Percentiles rank a stretch among this genome's conserved stretches.
Conservation (phyloP, 2,329 filamentous ascomycete genomes). For the Tolypocladium guangdongense region DNA sequence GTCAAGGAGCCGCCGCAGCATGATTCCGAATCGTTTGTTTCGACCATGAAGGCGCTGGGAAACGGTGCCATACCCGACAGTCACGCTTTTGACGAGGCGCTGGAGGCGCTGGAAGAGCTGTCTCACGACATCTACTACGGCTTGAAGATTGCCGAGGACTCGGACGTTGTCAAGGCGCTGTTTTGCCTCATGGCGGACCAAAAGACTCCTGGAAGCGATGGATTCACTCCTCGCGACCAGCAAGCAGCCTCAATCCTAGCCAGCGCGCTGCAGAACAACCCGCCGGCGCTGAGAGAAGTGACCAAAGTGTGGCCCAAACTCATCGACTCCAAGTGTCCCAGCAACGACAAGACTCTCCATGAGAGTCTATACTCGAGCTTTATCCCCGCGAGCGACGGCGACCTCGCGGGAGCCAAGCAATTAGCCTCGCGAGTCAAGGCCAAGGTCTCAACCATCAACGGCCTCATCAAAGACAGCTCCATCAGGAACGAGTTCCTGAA, state of each 20-base stretch:
- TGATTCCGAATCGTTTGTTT: constrained; percentile 18
- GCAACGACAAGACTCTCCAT: constrained; percentile 17
- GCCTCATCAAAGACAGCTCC: constrained; percentile 40
- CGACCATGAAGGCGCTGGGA: constrained; percentile 39
- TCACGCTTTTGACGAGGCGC: constrained; percentile 33
- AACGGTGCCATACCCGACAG: constrained; percentile 21
- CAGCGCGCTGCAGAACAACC: constrained; percentile 53
- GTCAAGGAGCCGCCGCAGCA: constrained; percentile 40
- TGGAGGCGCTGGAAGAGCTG: constrained; percentile 50
- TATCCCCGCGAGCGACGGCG: constrained; percentile 16
- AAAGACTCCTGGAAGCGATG: constrained; percentile 13
- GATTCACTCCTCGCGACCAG: constrained; percentile 29
- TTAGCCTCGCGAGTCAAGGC: constrained; percentile 21
- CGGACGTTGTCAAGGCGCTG: constrained; percentile 40
- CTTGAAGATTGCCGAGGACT: constrained; percentile 47
- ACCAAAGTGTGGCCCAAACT: constrained; percentile 34
- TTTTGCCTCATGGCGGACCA: constrained; percentile 40
- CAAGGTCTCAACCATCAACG: constrained; percentile 40
- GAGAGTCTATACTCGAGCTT: constrained; percentile 30
- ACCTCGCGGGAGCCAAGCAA: constrained; percentile 11
- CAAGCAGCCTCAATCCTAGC: constrained; percentile 47
- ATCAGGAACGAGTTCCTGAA: constrained; percentile 47
- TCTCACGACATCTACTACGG: constrained; percentile 63
- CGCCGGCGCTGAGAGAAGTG: constrained; percentile 43
- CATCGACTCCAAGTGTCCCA: constrained; percentile 25